phyloP scores from a whole-genome alignment of 1,139 yeast genomes.

The Diutina siamensis region DNA sequence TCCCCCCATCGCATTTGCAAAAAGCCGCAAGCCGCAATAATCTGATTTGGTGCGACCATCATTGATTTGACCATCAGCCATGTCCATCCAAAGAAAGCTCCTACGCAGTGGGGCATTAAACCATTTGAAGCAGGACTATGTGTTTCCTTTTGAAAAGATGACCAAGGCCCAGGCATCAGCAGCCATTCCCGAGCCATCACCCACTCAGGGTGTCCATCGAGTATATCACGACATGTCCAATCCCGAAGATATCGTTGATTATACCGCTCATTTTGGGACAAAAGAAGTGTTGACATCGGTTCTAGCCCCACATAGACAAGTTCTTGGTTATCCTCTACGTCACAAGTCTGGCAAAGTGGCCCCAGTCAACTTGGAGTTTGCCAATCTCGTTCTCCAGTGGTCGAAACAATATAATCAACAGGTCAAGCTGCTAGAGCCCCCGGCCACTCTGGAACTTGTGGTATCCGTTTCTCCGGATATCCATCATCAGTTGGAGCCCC shows the following conservation, averaged over 20 bases:
- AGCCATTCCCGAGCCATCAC: not conserved
- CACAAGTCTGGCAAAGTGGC: not conserved
- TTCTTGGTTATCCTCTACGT: not conserved
- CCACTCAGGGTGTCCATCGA: too few relatives aligned
- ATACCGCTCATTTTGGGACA: not conserved
- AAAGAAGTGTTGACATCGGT: not conserved
- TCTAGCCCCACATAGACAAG: not conserved
- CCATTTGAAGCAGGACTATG: not conserved
- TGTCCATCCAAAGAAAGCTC: not conserved
- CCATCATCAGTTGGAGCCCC: not conserved
- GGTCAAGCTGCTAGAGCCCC: not conserved
- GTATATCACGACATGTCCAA: not conserved
- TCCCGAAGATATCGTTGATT: constrained; percentile 1
- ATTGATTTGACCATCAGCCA: not conserved
- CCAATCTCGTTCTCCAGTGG: constrained; percentile 3
- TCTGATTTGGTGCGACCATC: not conserved
- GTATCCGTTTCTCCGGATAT: not conserved
- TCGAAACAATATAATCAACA: not conserved
- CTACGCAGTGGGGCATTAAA: not conserved
- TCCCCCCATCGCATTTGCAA: too few relatives aligned
- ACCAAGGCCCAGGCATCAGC: not conserved
- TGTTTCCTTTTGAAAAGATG: constrained; percentile 4
- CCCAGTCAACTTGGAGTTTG: not conserved
- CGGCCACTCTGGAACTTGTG: not conserved
- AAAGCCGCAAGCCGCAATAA: too few relatives aligned